Percentiles rank a stretch among this genome's conserved stretches.
These are phyloP conservation scores for Tricholoma matsutake DNA, from an alignment of 768 basidiomycete species.

Conservation along the genomic window DNA sequence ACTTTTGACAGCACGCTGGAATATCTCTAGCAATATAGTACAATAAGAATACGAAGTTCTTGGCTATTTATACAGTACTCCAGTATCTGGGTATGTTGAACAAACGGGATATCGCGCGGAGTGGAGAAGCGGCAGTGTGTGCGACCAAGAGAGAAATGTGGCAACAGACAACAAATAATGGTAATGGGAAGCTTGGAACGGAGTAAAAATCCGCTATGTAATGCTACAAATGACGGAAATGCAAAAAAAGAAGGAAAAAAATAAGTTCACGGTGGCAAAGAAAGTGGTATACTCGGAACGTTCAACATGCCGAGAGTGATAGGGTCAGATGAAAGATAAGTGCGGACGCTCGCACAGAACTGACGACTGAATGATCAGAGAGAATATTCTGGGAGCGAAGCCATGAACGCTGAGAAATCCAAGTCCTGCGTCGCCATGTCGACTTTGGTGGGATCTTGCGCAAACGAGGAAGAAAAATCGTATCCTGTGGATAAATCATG, in stretches of 20 bases:
- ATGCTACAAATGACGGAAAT: slow-evolving; percentile 11
- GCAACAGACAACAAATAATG: neutral
- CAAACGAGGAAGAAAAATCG: slow-evolving; percentile 13
- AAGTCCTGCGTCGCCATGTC: slow-evolving; percentile 27
- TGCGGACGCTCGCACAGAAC: neutral
- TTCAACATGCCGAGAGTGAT: neutral
- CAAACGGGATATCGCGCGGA: slow-evolving; percentile 8
- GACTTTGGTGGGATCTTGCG: slow-evolving; percentile 15
- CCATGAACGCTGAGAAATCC: slow-evolving; percentile 37
- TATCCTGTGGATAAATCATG: slow-evolving; percentile 20
- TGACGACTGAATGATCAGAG: slow-evolving; percentile 16
- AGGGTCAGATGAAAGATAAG: neutral
- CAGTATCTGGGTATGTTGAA: slow-evolving; percentile 10
- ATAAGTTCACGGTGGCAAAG: neutral
- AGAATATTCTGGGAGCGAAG: slow-evolving; percentile 30
- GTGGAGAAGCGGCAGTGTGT: neutral
- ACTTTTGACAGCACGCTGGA: slow-evolving; percentile 1
- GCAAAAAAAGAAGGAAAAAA: neutral
- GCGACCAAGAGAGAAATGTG: neutral
- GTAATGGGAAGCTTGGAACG: neutral
- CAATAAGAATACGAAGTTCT: slow-evolving; percentile 18
- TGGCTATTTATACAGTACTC: slow-evolving; percentile 13
- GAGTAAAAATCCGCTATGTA: slow-evolving; percentile 25
- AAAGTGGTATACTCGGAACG: slow-evolving; percentile 1
- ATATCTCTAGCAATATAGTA: slow-evolving; percentile 14